Evolutionary conservation across 164 flowering plant genomes (phyloP).

Genomic region (Platanus orientalis): DNA sequence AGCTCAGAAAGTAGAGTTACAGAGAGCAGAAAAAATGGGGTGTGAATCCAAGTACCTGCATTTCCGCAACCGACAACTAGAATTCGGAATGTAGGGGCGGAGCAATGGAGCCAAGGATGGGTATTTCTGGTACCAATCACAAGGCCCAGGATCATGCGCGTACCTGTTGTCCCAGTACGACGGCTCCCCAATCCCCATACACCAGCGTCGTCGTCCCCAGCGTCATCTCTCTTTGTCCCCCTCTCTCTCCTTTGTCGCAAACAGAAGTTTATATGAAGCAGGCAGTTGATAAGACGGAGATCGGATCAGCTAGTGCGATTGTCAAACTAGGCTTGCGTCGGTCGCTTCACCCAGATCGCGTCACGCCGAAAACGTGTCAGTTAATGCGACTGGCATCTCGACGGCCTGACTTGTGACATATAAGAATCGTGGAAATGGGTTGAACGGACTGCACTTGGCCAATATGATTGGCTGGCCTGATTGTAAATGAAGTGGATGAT

Average conservation of each 20-base stretch:
- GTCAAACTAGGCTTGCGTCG: too few relatives aligned
- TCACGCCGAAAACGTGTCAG: too few relatives aligned
- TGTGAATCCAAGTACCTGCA: conserved; percentile 34
- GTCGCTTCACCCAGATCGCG: too few relatives aligned
- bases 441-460: too few relatives aligned
- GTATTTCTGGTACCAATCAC: conserved; percentile 95
- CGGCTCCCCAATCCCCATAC: conserved; percentile 82
- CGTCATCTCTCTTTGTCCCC: conserved; percentile 18
- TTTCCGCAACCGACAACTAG: conserved; percentile 87
- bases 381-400: too few relatives aligned
- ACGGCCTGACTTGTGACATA: too few relatives aligned
- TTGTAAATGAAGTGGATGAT: too few relatives aligned
- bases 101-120: conserved; percentile 63
- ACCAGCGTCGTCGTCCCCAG: conserved; percentile 42
- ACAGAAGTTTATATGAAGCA: too few relatives aligned
- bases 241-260: not conserved
- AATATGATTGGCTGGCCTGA: too few relatives aligned
- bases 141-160: conserved; percentile 49
- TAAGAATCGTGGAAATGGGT: too few relatives aligned
- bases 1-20: not conserved
- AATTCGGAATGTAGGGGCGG: conserved; percentile 50
- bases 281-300: too few relatives aligned
- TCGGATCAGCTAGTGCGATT: too few relatives aligned
- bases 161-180: conserved; percentile 86
- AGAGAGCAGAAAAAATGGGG: not conserved